Evolutionary conservation across 2,329 filamentous ascomycete genomes (phyloP).

Genomic region (Mycosphaerella sp.): DNA sequence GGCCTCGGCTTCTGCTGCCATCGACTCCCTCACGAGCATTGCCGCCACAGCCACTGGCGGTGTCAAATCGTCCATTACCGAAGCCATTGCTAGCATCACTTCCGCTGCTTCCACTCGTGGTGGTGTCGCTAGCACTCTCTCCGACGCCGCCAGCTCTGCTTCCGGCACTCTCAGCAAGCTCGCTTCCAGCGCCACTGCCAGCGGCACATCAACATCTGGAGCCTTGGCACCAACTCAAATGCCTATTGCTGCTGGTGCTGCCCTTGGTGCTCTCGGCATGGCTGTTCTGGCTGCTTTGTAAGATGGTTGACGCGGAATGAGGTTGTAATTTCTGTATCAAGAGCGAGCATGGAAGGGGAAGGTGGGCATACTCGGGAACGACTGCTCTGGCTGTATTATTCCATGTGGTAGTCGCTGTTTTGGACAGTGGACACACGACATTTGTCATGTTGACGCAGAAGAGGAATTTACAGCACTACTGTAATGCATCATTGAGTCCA

Average conservation of each 20-base stretch:
- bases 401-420: too few relatives aligned
- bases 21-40: conserved; percentile 7
- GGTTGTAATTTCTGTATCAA: neutral
- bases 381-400: too few relatives aligned
- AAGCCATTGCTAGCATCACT: conserved; percentile 6
- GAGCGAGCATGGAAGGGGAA: neutral
- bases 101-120: neutral
- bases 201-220: neutral
- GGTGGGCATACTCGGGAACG: neutral
- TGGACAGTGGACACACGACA: neutral
- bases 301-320: neutral
- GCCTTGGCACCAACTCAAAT: conserved; percentile 14
- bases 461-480: neutral
- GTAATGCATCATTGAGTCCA: neutral
- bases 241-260: conserved; percentile 19
- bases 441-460: neutral
- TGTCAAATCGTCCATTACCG: neutral
- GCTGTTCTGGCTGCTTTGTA: conserved; percentile 18
- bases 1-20: conserved; percentile 8
- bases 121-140: neutral
- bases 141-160: conserved; percentile 8
- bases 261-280: conserved; percentile 20
- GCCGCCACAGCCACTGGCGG: conserved; percentile 14
- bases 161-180: neutral
- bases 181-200: conserved; percentile 3